A percentile compares a stretch with the other conserved stretches of the same genome.
phyloP scores from a whole-genome alignment of 495 filamentous ascomycete genomes.

The Aspergillus campestris region DNA sequence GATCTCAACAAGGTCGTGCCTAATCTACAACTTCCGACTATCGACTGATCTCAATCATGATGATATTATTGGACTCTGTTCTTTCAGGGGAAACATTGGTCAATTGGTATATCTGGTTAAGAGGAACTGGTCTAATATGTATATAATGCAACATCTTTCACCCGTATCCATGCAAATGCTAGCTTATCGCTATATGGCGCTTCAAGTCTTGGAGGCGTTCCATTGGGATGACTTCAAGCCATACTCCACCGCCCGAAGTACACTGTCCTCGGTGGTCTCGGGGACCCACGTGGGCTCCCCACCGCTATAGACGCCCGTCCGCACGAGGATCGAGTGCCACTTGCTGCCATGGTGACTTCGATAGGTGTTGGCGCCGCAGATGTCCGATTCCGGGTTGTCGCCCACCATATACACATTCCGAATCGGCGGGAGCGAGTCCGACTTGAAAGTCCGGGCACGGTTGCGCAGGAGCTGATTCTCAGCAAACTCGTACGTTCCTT shows the following conservation, averaged over 20 bases:
- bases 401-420: conserved; percentile 90
- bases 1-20: too few species aligned
- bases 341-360: conserved; percentile 52
- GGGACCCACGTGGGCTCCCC: conserved; percentile 52
- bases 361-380: conserved; percentile 79
- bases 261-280: conserved; percentile 56
- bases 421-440: conserved; percentile 34
- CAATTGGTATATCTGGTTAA: too few species aligned
- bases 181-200: neutral
- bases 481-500: conserved; percentile 72
- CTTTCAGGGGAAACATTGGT: too few species aligned
- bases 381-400: conserved; percentile 91
- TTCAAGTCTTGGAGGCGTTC: conserved; percentile 3
- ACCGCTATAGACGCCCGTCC: conserved; percentile 68
- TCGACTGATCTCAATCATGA: too few species aligned
- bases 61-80: too few species aligned
- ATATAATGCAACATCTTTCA: neutral
- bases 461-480: conserved; percentile 61
- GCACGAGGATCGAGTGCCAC: conserved; percentile 77
- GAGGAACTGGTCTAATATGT: too few species aligned
- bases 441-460: conserved; percentile 38
- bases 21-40: too few species aligned
- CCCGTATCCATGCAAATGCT: conserved; percentile 1
- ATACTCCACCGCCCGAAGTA: conserved; percentile 57
- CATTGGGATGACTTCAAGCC: conserved; percentile 45